phyloP scores from a whole-genome alignment of 164 flowering plant species.

The Annona cherimola region DNA sequence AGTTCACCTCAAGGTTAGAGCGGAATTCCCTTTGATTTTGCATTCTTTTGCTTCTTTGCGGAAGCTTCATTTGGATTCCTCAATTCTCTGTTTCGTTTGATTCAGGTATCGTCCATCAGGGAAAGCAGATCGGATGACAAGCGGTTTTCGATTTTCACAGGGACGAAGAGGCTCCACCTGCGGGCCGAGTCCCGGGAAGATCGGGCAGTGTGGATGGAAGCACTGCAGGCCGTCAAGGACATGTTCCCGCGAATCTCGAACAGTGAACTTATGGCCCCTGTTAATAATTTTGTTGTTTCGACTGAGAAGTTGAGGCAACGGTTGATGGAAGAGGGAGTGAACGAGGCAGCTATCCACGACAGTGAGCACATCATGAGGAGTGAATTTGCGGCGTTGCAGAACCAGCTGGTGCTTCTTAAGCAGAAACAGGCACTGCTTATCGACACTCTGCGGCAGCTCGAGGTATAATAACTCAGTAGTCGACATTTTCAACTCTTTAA shows the following conservation, averaged over 20 bases:
- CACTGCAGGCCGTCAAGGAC: conserved; percentile 86
- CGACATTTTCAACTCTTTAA: neutral
- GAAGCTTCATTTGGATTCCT: neutral
- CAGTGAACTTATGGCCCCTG: conserved; percentile 73
- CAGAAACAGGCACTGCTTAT: conserved; percentile 76
- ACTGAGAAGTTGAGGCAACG: conserved; percentile 78
- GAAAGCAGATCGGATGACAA: conserved; percentile 69
- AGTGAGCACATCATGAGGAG: conserved; percentile 53
- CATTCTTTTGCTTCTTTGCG: neutral
- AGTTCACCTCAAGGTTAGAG: conserved; percentile 50
- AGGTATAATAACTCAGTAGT: conserved; percentile 45
- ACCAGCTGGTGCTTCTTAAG: conserved; percentile 67
- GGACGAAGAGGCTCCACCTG: conserved; percentile 84
- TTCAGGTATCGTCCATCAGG: conserved; percentile 60
- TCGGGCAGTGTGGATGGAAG: conserved; percentile 76
- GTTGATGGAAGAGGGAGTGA: conserved; percentile 70
- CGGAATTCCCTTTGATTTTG: neutral
- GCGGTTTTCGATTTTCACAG: conserved; percentile 62
- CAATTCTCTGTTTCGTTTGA: neutral
- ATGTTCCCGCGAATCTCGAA: conserved; percentile 91
- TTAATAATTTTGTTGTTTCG: conserved; percentile 39
- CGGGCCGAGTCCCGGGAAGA: conserved; percentile 83
- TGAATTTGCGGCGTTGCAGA: conserved; percentile 44
- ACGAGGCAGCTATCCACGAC: conserved; percentile 61
- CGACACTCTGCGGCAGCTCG: conserved; percentile 82